Base-by-base conservation (phyloP, 78 protist species). In the Bigelowiella natans region DNA sequence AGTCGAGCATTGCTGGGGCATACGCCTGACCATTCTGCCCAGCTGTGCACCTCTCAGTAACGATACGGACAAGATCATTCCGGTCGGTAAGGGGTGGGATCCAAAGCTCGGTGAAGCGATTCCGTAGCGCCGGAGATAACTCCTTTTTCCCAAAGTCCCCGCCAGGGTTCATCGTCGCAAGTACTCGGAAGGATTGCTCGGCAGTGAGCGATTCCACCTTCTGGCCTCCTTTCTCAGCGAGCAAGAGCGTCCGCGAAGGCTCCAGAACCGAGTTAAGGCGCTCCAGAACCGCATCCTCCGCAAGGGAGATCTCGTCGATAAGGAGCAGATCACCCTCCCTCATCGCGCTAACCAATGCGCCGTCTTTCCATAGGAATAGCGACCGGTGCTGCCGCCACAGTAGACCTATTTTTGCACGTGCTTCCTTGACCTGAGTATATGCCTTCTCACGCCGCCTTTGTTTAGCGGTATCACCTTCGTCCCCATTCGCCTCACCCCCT, bases 91-190 rank as follows among this genome's bases (percentile, higher is more conserved):
- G 73, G 73, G 73, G 34, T 51, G 73, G 73, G 73, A 51, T 18
- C 99, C 99, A 98, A 28, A 98, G 85, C 85, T 97, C 98, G 1
- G 98, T 97, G 92, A 94, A 93, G 31, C 99, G 95, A 89, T 95
- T 98, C 82, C 99, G 92, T 82, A 99, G 96, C 29, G 99, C 99
- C 0, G 99, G 99, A 0, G 98, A 95, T 30, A 99, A 94, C 92
- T 99, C 99, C 86, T 95, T 96, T 94, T 99, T 99, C 39, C 99
- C 99, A 88, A 95, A 98, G 88, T 98, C 99, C 3, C 99, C 99
- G n/a, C 95, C 92, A 2, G 86, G 3, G 85, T 40, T 40, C 89
- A 87, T 87, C 28, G 89, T 87, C 26, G 83, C 64, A 26, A 2
- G n/a, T 36, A 39, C 29, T 2, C 18, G 84, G 2, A 2, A 2